Evolutionary conservation across 768 basidiomycete species (phyloP).

Genomic region (Auricularia sp.): DNA sequence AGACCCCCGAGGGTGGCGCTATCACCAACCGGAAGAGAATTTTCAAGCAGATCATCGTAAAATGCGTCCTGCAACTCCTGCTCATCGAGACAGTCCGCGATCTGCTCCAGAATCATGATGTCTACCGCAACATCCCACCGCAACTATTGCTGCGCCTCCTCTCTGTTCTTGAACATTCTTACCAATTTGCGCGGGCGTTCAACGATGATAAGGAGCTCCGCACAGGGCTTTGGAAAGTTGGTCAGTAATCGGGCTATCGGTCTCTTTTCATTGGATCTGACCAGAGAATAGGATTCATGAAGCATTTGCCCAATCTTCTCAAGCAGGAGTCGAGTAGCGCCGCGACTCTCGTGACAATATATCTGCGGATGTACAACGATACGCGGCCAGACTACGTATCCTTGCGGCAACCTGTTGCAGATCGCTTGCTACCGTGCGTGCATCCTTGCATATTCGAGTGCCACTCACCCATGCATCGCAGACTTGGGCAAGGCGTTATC

Average conservation of each 20-base stretch:
- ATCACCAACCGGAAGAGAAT: slow-evolving; percentile 65
- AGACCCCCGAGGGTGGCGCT: slow-evolving; percentile 32
- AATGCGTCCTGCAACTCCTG: slow-evolving; percentile 94
- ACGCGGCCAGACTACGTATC: slow-evolving; percentile 78
- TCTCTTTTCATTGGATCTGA: neutral
- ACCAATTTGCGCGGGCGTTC: slow-evolving; percentile 93
- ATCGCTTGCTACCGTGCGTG: slow-evolving; percentile 61
- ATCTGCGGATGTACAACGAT: slow-evolving; percentile 92
- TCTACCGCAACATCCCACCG: slow-evolving; percentile 90
- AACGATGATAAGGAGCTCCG: slow-evolving; percentile 97
- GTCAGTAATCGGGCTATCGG: slow-evolving; percentile 38
- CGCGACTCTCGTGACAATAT: slow-evolving; percentile 82
- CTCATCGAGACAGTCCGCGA: slow-evolving; percentile 97
- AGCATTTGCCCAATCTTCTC: slow-evolving; percentile 91
- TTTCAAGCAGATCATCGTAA: slow-evolving; percentile 98
- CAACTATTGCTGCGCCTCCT: slow-evolving; percentile 87
- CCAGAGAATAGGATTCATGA: slow-evolving; percentile 82
- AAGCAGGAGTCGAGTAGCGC: slow-evolving; percentile 99
- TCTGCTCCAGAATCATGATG: slow-evolving; percentile 79
- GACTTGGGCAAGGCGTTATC: slow-evolving; percentile 78
- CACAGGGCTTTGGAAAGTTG: slow-evolving; percentile 98
- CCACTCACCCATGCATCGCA: slow-evolving; percentile 22
- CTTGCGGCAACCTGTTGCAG: slow-evolving; percentile 68
- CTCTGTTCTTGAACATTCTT: slow-evolving; percentile 93
- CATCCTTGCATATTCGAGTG: neutral